Conservation (phyloP, 345 rosid species). For the Salix viminalis region DNA sequence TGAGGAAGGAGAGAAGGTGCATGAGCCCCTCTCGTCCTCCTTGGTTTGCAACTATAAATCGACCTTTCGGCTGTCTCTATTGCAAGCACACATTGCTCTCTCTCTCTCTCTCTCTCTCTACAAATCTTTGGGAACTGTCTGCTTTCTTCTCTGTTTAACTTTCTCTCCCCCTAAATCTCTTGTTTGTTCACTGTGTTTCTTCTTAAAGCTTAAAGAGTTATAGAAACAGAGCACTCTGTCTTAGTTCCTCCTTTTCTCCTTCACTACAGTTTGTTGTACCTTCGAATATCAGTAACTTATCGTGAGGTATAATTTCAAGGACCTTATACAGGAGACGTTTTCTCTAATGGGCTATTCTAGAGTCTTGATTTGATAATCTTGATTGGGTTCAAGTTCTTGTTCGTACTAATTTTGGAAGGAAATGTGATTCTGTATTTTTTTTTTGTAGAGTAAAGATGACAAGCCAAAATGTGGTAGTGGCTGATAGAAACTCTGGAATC, state of each 20-base stretch:
- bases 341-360: neutral
- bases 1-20: neutral
- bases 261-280: neutral
- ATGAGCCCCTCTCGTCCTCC: neutral
- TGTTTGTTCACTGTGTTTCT: neutral
- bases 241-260: slow-evolving; percentile 1
- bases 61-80: neutral
- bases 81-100: neutral
- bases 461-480: slow-evolving; percentile 50
- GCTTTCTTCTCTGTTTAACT: neutral
- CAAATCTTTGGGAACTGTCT: neutral
- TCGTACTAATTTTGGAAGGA: neutral
- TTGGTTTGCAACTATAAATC: slow-evolving; percentile 6
- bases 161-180: neutral
- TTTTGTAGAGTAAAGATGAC: slow-evolving; percentile 39
- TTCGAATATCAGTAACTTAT: neutral
- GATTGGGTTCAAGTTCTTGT: neutral
- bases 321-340: neutral
- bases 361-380: neutral
- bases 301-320: neutral
- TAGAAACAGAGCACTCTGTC: slow-evolving; percentile 11
- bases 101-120: neutral
- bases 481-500: slow-evolving; percentile 42
- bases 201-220: neutral
- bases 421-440: neutral